phyloP scores from a whole-genome alignment of 192 early-diverging fungal species.

The Rhizophlyctis rosea region DNA sequence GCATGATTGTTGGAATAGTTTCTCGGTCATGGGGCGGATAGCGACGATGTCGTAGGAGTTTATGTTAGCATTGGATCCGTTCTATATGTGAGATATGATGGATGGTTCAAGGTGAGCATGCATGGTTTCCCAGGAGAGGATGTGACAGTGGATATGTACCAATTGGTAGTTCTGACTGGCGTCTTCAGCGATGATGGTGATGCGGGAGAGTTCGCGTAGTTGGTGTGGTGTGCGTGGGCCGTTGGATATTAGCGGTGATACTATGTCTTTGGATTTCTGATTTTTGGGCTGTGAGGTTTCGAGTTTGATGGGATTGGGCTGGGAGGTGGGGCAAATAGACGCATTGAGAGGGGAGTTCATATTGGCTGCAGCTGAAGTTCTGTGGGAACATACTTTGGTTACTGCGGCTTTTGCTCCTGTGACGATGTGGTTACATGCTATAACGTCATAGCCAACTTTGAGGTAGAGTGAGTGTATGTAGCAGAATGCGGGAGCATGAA shows the following conservation, averaged over 20 bases:
- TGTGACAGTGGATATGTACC: constrained; percentile 27
- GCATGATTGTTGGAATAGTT: constrained; percentile 69
- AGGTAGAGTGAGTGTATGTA: background rate
- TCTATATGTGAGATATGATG: constrained; percentile 3
- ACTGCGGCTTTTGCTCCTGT: constrained; percentile 36
- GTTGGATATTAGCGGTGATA: background rate
- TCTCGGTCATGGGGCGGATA: constrained; percentile 68
- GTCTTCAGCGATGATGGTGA: constrained; percentile 61
- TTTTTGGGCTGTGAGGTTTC: constrained; percentile 26
- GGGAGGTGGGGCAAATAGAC: background rate
- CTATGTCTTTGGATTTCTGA: constrained; percentile 2
- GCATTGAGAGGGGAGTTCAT: constrained; percentile 1
- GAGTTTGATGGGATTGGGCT: constrained; percentile 31
- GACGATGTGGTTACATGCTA: constrained; percentile 52
- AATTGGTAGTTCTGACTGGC: constrained; percentile 50
- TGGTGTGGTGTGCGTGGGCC: constrained; percentile 14
- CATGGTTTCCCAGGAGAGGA: background rate
- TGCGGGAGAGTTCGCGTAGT: constrained; percentile 53
- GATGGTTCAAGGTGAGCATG: background rate
- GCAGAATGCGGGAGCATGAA: background rate
- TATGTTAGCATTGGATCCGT: constrained; percentile 21
- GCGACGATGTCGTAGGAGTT: constrained; percentile 63
- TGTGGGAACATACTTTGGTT: constrained; percentile 19
- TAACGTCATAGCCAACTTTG: constrained; percentile 57
- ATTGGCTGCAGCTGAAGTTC: constrained; percentile 17